A percentile compares a stretch with the other conserved stretches of the same genome.
phyloP scores from a whole-genome alignment of 1,284 basidiomycete genomes.

The Ceraceosorus bombacis region DNA sequence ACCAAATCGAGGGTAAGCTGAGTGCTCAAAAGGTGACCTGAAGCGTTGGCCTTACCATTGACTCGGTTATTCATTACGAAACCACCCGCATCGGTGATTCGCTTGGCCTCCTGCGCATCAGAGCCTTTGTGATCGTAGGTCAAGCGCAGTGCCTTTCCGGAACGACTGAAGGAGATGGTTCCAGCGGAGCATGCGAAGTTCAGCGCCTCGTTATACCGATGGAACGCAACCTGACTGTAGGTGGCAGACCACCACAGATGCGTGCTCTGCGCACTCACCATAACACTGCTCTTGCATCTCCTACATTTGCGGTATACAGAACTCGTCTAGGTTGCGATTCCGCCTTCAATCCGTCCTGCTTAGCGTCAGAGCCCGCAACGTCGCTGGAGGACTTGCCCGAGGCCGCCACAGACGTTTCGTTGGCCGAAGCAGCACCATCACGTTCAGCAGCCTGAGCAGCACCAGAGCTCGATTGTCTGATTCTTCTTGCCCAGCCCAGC shows the following conservation, averaged over 20 bases:
- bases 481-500: neutral
- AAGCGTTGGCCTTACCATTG: slow-evolving; percentile 56
- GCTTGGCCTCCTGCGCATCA: slow-evolving; percentile 91
- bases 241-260: no score
- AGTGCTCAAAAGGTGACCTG: neutral
- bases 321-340: slow-evolving; percentile 56
- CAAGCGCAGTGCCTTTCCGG: slow-evolving; percentile 79
- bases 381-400: no score
- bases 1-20: neutral
- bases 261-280: slow-evolving; percentile 50
- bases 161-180: slow-evolving; percentile 52
- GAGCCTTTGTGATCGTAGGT: slow-evolving; percentile 99
- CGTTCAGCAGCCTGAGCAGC: neutral
- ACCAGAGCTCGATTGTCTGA: neutral
- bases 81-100: slow-evolving; percentile 93
- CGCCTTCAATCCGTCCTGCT: no score
- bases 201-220: no score
- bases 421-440: neutral
- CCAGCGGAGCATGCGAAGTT: no score
- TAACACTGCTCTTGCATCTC: slow-evolving; percentile 80
- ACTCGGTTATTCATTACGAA: slow-evolving; percentile 98
- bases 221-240: no score
- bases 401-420: neutral
- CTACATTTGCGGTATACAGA: slow-evolving; percentile 92
- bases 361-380: no score